A percentile compares a stretch with the other conserved stretches of the same genome.
Conservation (phyloP, 2,329 filamentous ascomycete genomes). For the Epichloe uncinata region DNA sequence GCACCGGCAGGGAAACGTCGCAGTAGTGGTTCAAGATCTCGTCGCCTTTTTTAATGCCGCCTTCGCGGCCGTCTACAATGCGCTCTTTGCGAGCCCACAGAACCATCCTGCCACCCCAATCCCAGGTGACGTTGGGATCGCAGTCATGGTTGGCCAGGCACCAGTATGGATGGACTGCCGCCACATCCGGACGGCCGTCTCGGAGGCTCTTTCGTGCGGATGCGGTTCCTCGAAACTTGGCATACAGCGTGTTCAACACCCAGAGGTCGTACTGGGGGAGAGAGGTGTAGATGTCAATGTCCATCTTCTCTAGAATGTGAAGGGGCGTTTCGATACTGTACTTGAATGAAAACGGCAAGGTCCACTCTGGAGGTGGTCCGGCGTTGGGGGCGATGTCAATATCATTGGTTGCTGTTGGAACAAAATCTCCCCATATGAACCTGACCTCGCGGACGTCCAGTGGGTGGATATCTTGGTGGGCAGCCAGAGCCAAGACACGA, state of each 20-base stretch:
- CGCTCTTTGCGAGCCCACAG: constrained; percentile 49
- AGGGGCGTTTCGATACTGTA: constrained; percentile 63
- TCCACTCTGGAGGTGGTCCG: constrained; percentile 47
- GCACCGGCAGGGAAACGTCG: constrained; percentile 65
- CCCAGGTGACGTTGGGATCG: constrained; percentile 88
- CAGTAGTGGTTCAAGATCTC: constrained; percentile 94
- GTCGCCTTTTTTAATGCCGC: constrained; percentile 61
- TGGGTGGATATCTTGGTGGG: constrained; percentile 47
- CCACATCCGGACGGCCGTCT: constrained; percentile 78
- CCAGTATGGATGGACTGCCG: constrained; percentile 90
- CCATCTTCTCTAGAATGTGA: constrained; percentile 73
- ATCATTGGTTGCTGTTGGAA: constrained; percentile 37
- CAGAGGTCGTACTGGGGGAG: constrained; percentile 54
- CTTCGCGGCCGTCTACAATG: constrained; percentile 34
- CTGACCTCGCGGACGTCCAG: constrained; percentile 51
- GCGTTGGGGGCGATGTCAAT: constrained; percentile 40
- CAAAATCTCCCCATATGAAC: constrained; percentile 58
- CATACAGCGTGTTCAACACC: constrained; percentile 83
- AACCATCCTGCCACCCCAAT: constrained; percentile 72
- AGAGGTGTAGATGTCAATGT: constrained; percentile 57
- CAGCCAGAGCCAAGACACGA: constrained; percentile 48
- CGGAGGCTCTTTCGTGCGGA: constrained; percentile 66
- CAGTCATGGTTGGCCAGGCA: constrained; percentile 95
- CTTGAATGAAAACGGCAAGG: constrained; percentile 65
- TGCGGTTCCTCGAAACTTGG: constrained; percentile 86